Evolutionary conservation across 805 yeast species (phyloP).

Genomic region (Metschnikowia matae): DNA sequence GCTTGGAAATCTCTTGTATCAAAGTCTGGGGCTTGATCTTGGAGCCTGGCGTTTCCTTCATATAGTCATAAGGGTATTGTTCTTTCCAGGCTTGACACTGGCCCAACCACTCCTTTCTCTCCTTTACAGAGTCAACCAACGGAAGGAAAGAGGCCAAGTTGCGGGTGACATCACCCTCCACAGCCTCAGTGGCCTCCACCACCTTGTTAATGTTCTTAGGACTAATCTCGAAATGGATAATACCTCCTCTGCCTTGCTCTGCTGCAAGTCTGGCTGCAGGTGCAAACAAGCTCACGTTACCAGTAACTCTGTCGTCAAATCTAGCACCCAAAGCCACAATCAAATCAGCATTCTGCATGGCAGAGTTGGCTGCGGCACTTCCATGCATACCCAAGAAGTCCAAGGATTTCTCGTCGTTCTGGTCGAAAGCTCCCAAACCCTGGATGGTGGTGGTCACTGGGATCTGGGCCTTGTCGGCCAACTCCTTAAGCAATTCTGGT

Average conservation of each 20-base stretch:
- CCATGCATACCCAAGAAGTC: constrained; percentile 99
- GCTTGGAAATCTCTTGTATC: constrained; percentile 69
- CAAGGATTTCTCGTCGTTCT: constrained; percentile 80
- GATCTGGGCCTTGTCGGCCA: constrained; percentile 84
- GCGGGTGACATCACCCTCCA: constrained; percentile 90
- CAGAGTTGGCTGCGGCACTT: constrained; percentile 87
- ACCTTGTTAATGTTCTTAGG: constrained; percentile 98
- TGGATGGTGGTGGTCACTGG: constrained; percentile 97
- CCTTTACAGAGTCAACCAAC: constrained; percentile 55
- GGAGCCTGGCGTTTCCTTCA: constrained; percentile 73
- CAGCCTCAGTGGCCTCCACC: constrained; percentile 91
- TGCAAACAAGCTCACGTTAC: constrained; percentile 80
- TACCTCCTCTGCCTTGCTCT: constrained; percentile 86
- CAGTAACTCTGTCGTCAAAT: constrained; percentile 97
- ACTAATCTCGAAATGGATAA: constrained; percentile 90
- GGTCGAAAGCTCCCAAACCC: constrained; percentile 93
- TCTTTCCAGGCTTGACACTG: constrained; percentile 77
- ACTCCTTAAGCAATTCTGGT: constrained; percentile 71
- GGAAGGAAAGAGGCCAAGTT: constrained; percentile 75
- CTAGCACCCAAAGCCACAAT: constrained; percentile 95
- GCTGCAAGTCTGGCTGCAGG: constrained; percentile 93
- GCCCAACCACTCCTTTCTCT: constrained; percentile 77
- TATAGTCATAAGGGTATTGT: constrained; percentile 81
- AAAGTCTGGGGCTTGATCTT: constrained; percentile 91
- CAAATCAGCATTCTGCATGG: constrained; percentile 90